Evolutionary conservation across 2,329 filamentous ascomycete genomes (phyloP), one percentile per base, ranked within the genome.

Genomic region (Geosmithia flava): DNA sequence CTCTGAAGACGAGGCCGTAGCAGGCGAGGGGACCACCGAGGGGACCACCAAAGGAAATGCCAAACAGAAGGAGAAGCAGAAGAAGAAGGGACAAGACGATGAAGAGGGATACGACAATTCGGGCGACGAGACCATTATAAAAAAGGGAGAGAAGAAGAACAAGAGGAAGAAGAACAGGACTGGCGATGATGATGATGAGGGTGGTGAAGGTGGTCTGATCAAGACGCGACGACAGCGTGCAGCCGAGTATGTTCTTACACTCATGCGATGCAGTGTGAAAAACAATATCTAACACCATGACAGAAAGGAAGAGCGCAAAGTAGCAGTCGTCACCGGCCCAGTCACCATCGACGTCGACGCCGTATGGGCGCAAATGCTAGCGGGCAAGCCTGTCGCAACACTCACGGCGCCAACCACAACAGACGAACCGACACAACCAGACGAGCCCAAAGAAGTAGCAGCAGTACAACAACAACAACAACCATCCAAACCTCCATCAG

Each of bases 181-280:
- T 2, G 58, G 55, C 1, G 58, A 53, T 1, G 58, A 74, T 3
- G 76, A 76, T 19, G 78, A 79, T 33, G 74, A 75, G 44, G 74
- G 70, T 19, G 75, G 73, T 30, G 77, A 78, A 48, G 80, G 80
- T 10, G 78, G 78, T 0, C 64, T 87, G 53, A 70, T 89, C 63
- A 87, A 85, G 69, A 89, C 85, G 45, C 74, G 85, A 50, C 76
- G 81, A 46, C 83, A 86, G 65, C 73, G 82, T 51, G 81, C 81
- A 17, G 70, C 69, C 44, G 83, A 85, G 75, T 78, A 67, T 51
- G 73, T 60, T 3, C n/a, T 45, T 16, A 29, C 8, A 15, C 37
- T 15, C 20, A n/a, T n/a, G n/a, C n/a, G n/a, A n/a, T n/a, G n/a
- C n/a, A n/a, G n/a, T n/a, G n/a, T n/a, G n/a, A n/a, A n/a, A n/a